Percentiles rank a stretch among this genome's conserved stretches.
Evolutionary conservation across 2,329 filamentous ascomycete species (phyloP).

Genomic region (Botrytis medusae): DNA sequence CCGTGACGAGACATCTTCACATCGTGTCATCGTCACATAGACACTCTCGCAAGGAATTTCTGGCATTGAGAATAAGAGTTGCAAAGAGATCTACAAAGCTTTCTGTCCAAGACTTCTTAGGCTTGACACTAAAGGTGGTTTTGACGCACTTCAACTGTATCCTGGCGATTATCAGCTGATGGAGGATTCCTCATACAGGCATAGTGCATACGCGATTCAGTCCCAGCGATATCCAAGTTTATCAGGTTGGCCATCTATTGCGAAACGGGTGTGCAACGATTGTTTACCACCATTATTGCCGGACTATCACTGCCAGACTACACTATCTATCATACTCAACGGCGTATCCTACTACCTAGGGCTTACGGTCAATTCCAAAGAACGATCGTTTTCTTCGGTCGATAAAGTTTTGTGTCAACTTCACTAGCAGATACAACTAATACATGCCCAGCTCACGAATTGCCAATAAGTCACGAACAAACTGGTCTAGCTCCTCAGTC

Average conservation of each 20-base stretch:
- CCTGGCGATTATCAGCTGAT: constrained; percentile 14
- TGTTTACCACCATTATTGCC: not conserved
- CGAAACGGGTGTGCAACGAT: not conserved
- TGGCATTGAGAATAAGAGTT: not conserved
- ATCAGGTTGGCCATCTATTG: not conserved
- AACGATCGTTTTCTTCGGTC: not conserved
- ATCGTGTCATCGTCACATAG: not conserved
- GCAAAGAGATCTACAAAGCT: constrained; percentile 18
- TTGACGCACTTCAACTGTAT: not conserved
- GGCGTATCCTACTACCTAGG: not conserved
- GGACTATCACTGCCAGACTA: not conserved
- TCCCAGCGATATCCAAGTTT: not conserved
- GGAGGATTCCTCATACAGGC: not conserved
- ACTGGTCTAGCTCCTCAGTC: not conserved
- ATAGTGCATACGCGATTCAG: not conserved
- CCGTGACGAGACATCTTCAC: not conserved
- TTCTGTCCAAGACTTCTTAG: not conserved
- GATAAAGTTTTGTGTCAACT: not conserved
- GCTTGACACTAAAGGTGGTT: not conserved
- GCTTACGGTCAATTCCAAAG: not conserved
- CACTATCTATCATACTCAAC: not conserved
- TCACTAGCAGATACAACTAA: not conserved
- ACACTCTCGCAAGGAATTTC: not conserved
- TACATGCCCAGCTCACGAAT: not conserved
- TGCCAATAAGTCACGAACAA: not conserved